phyloP scores from a whole-genome alignment of 2,329 filamentous ascomycete species.

The Fusarium tricinctum region DNA sequence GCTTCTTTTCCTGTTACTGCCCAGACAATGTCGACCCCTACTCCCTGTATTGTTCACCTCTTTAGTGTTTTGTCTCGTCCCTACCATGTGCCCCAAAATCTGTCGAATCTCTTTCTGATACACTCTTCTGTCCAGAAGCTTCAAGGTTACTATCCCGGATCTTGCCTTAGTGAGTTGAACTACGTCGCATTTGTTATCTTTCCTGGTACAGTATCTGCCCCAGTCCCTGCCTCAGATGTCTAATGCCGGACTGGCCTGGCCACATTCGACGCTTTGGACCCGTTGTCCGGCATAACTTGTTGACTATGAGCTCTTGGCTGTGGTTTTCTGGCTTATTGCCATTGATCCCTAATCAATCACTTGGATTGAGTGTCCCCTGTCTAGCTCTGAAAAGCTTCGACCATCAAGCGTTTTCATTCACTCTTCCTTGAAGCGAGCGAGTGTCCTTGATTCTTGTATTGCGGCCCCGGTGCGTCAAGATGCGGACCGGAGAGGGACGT shows the following conservation, averaged over 20 bases:
- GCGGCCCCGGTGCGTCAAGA: slow-evolving; percentile 32
- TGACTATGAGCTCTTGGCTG: slow-evolving; percentile 21
- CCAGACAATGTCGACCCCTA: slow-evolving; percentile 22
- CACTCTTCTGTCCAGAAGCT: slow-evolving; percentile 52
- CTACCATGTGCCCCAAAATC: slow-evolving; percentile 24
- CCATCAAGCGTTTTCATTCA: slow-evolving; percentile 30
- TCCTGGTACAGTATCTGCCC: slow-evolving; percentile 49
- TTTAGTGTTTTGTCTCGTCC: slow-evolving; percentile 25
- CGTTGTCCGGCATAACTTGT: slow-evolving; percentile 16
- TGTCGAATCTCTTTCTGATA: slow-evolving; percentile 59
- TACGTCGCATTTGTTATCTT: slow-evolving; percentile 59
- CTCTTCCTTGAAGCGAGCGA: slow-evolving; percentile 19
- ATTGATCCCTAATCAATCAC: slow-evolving; percentile 22
- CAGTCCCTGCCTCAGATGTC: slow-evolving; percentile 41
- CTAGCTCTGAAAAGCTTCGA: slow-evolving; percentile 31
- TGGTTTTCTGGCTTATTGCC: slow-evolving; percentile 28
- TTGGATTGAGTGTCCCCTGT: slow-evolving; percentile 34
- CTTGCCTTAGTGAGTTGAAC: slow-evolving; percentile 59
- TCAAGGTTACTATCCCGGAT: slow-evolving; percentile 28
- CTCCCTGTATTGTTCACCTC: slow-evolving; percentile 21
- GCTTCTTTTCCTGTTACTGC: slow-evolving; percentile 28
- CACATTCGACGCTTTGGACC: slow-evolving; percentile 26
- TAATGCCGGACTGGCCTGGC: slow-evolving; percentile 37
- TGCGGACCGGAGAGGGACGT: slow-evolving; percentile 39
- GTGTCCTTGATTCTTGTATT: slow-evolving; percentile 26